Evolutionary conservation across 2,329 filamentous ascomycete genomes (phyloP), one percentile per base, ranked within the genome.

Genomic region (Cryphonectria naterciae): DNA sequence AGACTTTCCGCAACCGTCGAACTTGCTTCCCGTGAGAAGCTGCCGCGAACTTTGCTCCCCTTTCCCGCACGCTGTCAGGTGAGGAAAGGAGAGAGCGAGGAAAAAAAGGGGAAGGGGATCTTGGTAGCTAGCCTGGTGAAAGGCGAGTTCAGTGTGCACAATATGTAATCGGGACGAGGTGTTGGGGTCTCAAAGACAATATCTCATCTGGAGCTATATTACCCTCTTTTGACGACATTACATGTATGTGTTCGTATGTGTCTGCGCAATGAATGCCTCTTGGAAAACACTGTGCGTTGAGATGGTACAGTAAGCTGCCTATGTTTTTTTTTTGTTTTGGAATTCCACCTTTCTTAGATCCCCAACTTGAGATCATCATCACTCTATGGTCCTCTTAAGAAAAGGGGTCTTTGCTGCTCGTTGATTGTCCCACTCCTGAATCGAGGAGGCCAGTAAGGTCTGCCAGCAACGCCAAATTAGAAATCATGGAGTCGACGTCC

Each of bases 1-100:
- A 22, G 10, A n/a, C 32, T 39, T 61, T 61, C 58, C 58, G 58
- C 58, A 61, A 61, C 58, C 58, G 35, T 61, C 35, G 8, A n/a
- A 22, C 39, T 35, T 8, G 4, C 4, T 3, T 39, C 32, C 22
- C 58, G 35, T 11, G 58, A 39, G 35, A 19, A 61, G 19, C 19
- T 13, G 32, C 19, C 11, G 10, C 19, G 11, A 25, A 22, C 58
- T 61, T 7, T 7, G 43, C 19, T 49, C 46, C 46, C 46, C 35
- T 10, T 35, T 17, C 15, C 28, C 35, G 28, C 15, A 58, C 15
- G 54, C 28, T 35, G 25, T 39, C 10, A 39, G 37, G 37, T 13
- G 37, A 39, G 37, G 3, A 39, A 11, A 39, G 37, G 37, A 39
- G 2, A 13, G 37, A 10, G 2, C 37, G 10, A n/a, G 37, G 37